Evolutionary conservation across 2,329 filamentous ascomycete species (phyloP), one percentile per base, ranked within the genome.

Genomic region (Aspergillus pseudoterreus): DNA sequence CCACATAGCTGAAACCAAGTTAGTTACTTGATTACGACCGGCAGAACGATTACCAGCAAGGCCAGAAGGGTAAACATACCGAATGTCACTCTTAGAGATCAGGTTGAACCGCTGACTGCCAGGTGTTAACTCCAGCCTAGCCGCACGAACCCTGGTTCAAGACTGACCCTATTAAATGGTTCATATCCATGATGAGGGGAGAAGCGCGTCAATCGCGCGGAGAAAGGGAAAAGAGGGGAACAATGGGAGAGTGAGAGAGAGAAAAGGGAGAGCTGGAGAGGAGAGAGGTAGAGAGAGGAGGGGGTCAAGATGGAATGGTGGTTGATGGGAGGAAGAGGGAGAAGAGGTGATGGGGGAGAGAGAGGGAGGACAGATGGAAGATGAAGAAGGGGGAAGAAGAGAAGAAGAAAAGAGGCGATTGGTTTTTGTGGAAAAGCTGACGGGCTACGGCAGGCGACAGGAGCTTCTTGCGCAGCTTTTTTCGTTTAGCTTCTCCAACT

Each of bases 1-100:
- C 94, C 68, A 95, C 90, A 78, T 97, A 97, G 75, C 92, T 96
- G 38, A 30, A 12, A 21, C 50, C 55, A 47, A 57, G 71, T 76
- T 57, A 76, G 72, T 60, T 27, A 36, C 43, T n/a, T 17, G 32
- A 35, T 17, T 5, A 6, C 19, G 15, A 24, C 43, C 21, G n/a
- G 30, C 48, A 59, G 50, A 50, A 58, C 57, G 45, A 56, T 22
- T 30, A 22, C 27, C 4, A n/a, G 15, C 4, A 24, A 36, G 19
- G 22, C 9, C 21, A 19, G 22, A 17, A 21, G 30, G 33, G 11
- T 15, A 35, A 43, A 45, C 85, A 68, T 81, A 96, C 89, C 92
- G 89, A 76, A 96, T 96, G 77, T 96, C 91, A 75, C 90, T 96
- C 80, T 92, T 95, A 56, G 92, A 96, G 75, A 96, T 94, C 77